Evolutionary conservation across 169 alveolate genomes (phyloP).

Genomic region (Plasmodium fragile): DNA sequence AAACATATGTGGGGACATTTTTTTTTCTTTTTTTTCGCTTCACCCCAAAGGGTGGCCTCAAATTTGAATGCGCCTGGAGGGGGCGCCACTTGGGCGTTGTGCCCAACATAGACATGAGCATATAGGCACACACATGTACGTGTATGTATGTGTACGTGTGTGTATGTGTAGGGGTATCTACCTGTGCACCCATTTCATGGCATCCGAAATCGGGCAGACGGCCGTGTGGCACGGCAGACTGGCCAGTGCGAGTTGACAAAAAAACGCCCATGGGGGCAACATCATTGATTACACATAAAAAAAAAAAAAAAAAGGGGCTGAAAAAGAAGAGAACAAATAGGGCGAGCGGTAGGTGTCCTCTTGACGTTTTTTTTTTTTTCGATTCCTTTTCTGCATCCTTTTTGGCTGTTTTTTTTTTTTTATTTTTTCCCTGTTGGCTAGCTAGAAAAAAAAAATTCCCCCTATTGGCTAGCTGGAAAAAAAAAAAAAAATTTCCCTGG

Average conservation of each 20-base stretch:
- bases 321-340: neutral
- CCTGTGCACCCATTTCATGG: neutral
- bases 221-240: neutral
- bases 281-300: neutral
- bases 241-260: neutral
- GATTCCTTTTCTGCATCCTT: neutral
- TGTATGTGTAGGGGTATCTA: neutral
- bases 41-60: neutral
- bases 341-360: neutral
- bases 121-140: neutral
- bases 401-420: conserved; percentile 11
- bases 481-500: neutral
- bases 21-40: neutral
- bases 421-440: neutral
- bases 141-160: neutral
- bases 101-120: neutral
- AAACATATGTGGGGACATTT: neutral
- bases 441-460: too few relatives aligned
- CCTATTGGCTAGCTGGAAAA: neutral
- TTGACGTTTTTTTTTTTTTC: neutral
- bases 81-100: neutral
- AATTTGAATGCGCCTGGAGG: neutral
- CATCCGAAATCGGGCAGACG: neutral
- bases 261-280: neutral
- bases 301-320: neutral